A percentile compares a stretch with the other conserved stretches of the same genome.
Evolutionary conservation across 352 stramenopile species (phyloP).

Genomic region (Phytophthora foliorum): DNA sequence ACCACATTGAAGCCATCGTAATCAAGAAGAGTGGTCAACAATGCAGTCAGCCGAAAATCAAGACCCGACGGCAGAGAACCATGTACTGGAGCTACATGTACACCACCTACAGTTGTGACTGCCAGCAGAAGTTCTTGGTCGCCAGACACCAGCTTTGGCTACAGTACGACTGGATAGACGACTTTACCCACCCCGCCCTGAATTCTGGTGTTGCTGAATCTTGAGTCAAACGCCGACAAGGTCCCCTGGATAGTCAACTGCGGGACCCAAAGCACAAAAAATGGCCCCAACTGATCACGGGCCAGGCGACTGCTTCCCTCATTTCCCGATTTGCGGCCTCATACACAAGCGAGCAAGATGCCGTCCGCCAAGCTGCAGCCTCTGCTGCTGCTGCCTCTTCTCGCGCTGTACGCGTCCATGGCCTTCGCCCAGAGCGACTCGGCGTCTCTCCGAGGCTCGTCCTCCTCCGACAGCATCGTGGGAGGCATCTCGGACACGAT

Average conservation of each 20-base stretch:
- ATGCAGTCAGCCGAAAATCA: conserved; percentile 2
- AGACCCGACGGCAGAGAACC: too few relatives aligned
- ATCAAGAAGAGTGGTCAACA: conserved; percentile 13
- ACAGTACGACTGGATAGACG: too few relatives aligned
- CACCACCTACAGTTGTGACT: too few relatives aligned
- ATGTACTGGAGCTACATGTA: too few relatives aligned
- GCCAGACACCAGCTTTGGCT: too few relatives aligned
- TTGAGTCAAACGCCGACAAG: conserved; percentile 35
- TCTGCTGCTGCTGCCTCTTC: conserved; percentile 22
- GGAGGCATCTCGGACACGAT: conserved; percentile 32
- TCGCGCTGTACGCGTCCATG: conserved; percentile 25
- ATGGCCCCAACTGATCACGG: too few relatives aligned
- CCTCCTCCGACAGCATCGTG: conserved; percentile 35
- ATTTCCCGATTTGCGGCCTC: conserved; percentile 25
- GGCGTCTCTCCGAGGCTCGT: conserved; percentile 27
- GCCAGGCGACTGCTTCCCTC: conserved; percentile 13
- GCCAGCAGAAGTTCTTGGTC: too few relatives aligned
- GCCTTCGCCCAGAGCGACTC: conserved; percentile 16
- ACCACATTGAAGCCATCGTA: conserved; percentile 18
- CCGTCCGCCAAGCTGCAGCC: conserved; percentile 22
- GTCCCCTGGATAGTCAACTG: conserved; percentile 18
- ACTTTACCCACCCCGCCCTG: too few relatives aligned
- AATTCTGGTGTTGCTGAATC: too few relatives aligned
- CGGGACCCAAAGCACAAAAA: conserved; percentile 1
- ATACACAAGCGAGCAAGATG: conserved; percentile 10